phyloP scores from a whole-genome alignment of 805 yeast species.

The Zygosaccharomyces kombuchaensis region DNA sequence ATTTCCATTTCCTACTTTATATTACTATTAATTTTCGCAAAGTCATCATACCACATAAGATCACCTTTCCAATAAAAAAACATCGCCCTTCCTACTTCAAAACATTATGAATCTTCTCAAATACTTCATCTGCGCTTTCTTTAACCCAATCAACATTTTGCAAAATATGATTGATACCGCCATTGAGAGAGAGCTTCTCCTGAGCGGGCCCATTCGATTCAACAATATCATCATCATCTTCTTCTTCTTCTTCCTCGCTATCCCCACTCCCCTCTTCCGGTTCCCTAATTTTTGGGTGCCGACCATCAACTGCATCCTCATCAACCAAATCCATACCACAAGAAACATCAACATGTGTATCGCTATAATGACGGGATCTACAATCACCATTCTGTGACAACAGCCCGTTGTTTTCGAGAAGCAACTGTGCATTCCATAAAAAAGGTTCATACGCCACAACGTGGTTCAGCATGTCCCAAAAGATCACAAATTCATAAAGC shows the following conservation, averaged over 20 bases:
- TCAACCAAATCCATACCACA: neutral
- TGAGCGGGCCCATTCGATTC: neutral
- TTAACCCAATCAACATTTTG: conserved; percentile 35
- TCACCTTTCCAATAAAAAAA: neutral
- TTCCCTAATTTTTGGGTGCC: neutral
- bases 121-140: conserved; percentile 34
- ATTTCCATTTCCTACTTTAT: neutral
- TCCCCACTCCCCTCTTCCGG: neutral
- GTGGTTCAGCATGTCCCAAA: conserved; percentile 12
- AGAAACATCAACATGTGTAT: neutral
- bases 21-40: neutral
- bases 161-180: conserved; percentile 19
- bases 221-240: neutral
- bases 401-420: conserved; percentile 13
- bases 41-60: neutral
- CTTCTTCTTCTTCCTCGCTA: neutral
- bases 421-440: conserved; percentile 9
- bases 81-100: conserved; percentile 9
- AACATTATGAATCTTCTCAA: conserved; percentile 34
- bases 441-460: conserved; percentile 11
- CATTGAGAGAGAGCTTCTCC: neutral
- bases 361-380: conserved; percentile 1
- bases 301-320: neutral
- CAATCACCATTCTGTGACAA: conserved; percentile 8
- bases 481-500: conserved; percentile 11